A percentile compares a stretch with the other conserved stretches of the same genome.
phyloP scores from a whole-genome alignment of 108 stramenopile genomes.

The Cylindrotheca fusiformis region DNA sequence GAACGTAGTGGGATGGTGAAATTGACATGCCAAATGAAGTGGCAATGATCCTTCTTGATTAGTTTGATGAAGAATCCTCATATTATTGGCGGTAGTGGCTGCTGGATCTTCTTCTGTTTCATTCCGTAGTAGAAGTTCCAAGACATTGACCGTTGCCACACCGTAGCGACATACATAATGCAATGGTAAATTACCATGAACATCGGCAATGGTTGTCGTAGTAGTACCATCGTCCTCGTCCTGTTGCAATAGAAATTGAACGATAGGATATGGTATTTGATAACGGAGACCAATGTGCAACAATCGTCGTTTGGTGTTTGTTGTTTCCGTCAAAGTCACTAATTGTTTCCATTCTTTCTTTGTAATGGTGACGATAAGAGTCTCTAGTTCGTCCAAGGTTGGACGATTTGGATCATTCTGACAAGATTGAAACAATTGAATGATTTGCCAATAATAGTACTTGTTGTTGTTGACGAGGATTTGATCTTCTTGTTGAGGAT shows the following conservation, averaged over 20 bases:
- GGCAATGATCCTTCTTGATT: background rate
- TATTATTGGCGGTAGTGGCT: too few species aligned
- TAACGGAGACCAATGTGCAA: background rate
- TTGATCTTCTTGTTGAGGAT: too few species aligned
- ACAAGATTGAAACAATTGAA: background rate
- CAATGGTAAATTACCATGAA: background rate
- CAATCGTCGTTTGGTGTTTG: background rate
- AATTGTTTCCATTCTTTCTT: background rate
- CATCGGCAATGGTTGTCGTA: background rate
- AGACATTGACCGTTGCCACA: background rate
- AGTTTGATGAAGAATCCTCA: background rate
- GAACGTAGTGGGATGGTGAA: background rate
- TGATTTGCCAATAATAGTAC: too few species aligned
- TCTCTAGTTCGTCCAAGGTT: background rate
- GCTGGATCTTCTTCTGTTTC: background rate
- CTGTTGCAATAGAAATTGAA: background rate
- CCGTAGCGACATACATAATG: background rate
- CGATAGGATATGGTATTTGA: background rate
- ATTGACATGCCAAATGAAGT: background rate
- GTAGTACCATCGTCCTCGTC: background rate
- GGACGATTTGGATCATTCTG: background rate
- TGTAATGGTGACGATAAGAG: background rate
- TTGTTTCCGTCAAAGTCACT: background rate
- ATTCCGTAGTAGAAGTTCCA: background rate
- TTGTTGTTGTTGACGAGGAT: too few species aligned